phyloP scores from a whole-genome alignment of 176 grass and related monocot species.

The Oryza meridionalis region DNA sequence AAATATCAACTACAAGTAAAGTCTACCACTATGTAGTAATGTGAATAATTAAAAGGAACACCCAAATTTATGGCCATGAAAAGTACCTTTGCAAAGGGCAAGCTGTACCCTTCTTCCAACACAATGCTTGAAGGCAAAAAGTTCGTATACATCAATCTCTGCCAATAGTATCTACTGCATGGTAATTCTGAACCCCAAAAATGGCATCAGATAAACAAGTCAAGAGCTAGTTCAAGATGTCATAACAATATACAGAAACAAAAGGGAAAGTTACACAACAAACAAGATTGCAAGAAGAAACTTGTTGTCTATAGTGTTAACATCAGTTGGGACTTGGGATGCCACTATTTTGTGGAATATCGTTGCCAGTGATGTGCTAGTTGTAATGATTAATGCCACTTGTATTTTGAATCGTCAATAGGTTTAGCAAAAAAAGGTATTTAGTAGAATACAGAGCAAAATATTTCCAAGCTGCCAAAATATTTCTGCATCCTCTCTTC shows the following conservation, averaged over 20 bases:
- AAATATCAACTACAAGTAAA: conserved; percentile 6
- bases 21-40: conserved; percentile 20
- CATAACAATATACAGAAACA: conserved; percentile 16
- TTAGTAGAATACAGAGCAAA: no score
- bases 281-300: neutral
- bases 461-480: no score
- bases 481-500: neutral
- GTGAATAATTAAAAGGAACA: conserved; percentile 3
- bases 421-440: neutral
- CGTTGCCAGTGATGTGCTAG: neutral
- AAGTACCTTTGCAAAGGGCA: conserved; percentile 88
- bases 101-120: conserved; percentile 82
- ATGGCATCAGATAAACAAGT: conserved; percentile 10
- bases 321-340: neutral
- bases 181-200: conserved; percentile 66
- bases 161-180: conserved; percentile 91
- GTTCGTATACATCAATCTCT: conserved; percentile 96
- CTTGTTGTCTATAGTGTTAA: conserved; percentile 3
- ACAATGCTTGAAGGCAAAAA: conserved; percentile 98
- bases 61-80: conserved; percentile 17
- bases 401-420: neutral
- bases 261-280: neutral
- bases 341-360: conserved; percentile 21
- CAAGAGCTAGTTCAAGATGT: conserved; percentile 14
- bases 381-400: conserved; percentile 12